phyloP scores from a whole-genome alignment of 2,329 filamentous ascomycete genomes.

The Talaromyces sp. region DNA sequence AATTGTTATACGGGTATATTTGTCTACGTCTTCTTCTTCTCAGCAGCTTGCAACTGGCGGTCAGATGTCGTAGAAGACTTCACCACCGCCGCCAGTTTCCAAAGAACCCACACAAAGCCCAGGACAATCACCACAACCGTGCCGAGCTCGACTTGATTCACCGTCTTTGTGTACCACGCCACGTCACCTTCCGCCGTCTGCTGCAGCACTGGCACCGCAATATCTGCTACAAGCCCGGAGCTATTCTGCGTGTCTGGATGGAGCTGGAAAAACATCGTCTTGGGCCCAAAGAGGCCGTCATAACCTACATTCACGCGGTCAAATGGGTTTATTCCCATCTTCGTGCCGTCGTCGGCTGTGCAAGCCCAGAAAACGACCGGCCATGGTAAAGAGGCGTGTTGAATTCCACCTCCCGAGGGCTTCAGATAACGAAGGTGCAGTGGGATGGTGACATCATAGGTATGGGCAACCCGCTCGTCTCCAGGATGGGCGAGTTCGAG shows the following conservation, averaged over 20 bases:
- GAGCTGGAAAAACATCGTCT: constrained; percentile 79
- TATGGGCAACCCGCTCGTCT: constrained; percentile 7
- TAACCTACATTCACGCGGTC: constrained; percentile 81
- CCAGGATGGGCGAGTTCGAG: constrained; percentile 62
- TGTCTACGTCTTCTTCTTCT: not conserved
- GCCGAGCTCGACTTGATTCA: constrained; percentile 42
- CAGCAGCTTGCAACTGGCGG: not conserved
- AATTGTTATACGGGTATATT: not conserved
- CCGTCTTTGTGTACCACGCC: constrained; percentile 23
- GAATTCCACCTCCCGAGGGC: constrained; percentile 53
- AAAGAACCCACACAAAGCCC: constrained; percentile 66
- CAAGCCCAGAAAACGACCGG: constrained; percentile 91
- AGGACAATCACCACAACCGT: constrained; percentile 55
- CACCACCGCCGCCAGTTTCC: constrained; percentile 44
- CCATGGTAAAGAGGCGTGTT: constrained; percentile 61
- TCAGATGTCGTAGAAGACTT: not conserved
- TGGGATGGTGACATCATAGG: constrained; percentile 53
- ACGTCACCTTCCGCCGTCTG: constrained; percentile 46
- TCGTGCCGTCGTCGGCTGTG: constrained; percentile 50
- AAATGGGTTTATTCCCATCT: constrained; percentile 75
- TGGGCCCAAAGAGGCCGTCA: constrained; percentile 68
- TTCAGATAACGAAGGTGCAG: constrained; percentile 79
- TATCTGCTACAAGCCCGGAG: constrained; percentile 43
- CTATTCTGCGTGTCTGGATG: constrained; percentile 19
- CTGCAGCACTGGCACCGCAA: constrained; percentile 62